A percentile compares a stretch with the other conserved stretches of the same genome.
Evolutionary conservation across 202 grass and related monocot species (phyloP).

Genomic region (Carex arenaria): DNA sequence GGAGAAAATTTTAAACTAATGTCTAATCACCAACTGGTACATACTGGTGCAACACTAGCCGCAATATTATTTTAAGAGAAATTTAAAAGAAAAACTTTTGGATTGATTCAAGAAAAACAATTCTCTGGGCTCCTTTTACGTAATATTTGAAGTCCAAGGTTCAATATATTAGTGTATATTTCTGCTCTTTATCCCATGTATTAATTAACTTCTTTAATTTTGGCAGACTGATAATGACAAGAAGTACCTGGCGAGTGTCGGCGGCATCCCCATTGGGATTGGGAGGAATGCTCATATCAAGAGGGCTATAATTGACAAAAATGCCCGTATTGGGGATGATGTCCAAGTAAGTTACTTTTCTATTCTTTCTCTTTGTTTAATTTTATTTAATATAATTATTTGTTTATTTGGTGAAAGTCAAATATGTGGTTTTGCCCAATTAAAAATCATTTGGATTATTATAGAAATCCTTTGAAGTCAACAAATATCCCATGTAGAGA

Average conservation of each 20-base stretch:
- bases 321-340: constrained; percentile 95
- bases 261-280: constrained; percentile 86
- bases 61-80: background rate
- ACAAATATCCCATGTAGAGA: background rate
- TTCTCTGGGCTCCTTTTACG: background rate
- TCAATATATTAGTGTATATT: background rate
- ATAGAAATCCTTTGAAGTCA: background rate
- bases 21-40: background rate
- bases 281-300: constrained; percentile 82
- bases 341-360: constrained; percentile 50
- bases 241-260: constrained; percentile 54
- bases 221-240: constrained; percentile 76
- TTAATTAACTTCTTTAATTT: constrained; percentile 6
- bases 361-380: background rate
- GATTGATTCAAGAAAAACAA: background rate
- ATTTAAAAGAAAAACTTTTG: background rate
- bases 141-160: background rate
- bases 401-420: background rate
- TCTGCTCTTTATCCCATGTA: background rate
- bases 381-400: background rate
- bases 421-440: background rate
- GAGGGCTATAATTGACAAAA: constrained; percentile 98
- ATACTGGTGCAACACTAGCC: background rate
- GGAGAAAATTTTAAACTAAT: background rate
- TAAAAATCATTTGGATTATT: background rate